Evolutionary conservation across 306 rosid species (phyloP).

Genomic region (Prinsepia uniflora): DNA sequence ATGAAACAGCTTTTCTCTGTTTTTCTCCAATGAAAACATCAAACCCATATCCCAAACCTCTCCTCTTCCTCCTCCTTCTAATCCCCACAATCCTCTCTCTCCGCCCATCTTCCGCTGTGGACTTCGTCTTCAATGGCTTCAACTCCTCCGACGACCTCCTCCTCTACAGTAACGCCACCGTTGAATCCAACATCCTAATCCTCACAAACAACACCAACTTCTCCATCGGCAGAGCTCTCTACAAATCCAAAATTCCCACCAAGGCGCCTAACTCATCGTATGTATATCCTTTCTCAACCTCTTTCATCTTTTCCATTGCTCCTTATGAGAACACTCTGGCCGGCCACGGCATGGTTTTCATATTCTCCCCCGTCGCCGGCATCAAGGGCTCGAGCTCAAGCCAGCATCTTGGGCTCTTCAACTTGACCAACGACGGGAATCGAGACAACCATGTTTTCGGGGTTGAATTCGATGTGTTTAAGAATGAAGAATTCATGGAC

Average conservation of each 20-base stretch:
- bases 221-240: conserved; percentile 72
- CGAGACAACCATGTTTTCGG: conserved; percentile 55
- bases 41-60: conserved; percentile 14
- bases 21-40: conserved; percentile 27
- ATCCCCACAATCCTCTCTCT: conserved; percentile 20
- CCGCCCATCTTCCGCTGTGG: conserved; percentile 33
- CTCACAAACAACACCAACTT: conserved; percentile 57
- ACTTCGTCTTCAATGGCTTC: conserved; percentile 77
- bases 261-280: conserved; percentile 43
- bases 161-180: conserved; percentile 61
- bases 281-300: conserved; percentile 65
- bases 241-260: conserved; percentile 40
- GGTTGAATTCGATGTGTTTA: conserved; percentile 73
- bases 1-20: neutral
- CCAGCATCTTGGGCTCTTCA: conserved; percentile 64
- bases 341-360: conserved; percentile 77
- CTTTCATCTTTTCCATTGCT: conserved; percentile 74
- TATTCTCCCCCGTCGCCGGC: conserved; percentile 54
- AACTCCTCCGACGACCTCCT: conserved; percentile 38
- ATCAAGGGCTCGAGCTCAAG: conserved; percentile 50
- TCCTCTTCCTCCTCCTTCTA: conserved; percentile 10
- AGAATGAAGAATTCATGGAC: conserved; percentile 66
- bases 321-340: conserved; percentile 48
- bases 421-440: conserved; percentile 44
- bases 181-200: conserved; percentile 48